Base-by-base conservation (phyloP, 163 green algal genomes). In the Smithsoniella earleae region DNA sequence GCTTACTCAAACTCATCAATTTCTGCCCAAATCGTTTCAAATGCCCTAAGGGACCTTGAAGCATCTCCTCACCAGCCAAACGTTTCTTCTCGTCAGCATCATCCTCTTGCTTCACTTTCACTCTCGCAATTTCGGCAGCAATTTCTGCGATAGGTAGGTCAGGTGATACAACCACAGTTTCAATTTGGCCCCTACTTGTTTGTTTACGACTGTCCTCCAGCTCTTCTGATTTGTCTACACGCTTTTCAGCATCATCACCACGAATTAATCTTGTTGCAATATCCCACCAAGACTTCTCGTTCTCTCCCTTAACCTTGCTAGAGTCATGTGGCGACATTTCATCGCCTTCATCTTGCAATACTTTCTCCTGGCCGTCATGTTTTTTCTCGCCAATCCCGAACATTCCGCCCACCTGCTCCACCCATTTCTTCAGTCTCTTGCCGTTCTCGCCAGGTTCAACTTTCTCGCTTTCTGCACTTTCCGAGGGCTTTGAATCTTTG, bases 71-170 rank as follows among this genome's bases (percentile, higher is more conserved):
- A 30, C 58, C 58, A 5, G n/a, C 25, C 25, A 43, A 34, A n/a
- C 58, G 20, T 3, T 69, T 69, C 58, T 69, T 30, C 58, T 69
- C 58, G 4, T 37, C 58, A 30, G 58, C 31, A 18, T 38, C 27
- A 30, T 69, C 6, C 58, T 30, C 18, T 36, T 69, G n/a, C 58
- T 69, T 36, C 25, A 43, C 27, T 33, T 69, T 69, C n/a, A 69
- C 58, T 3, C 58, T 30, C 16, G 58, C 58, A 13, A 69, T 69
- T 13, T 69, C 58, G 30, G 58, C 58, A 30, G 58, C 58, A 13
- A 69, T 69, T 33, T 69, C 58, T 36, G 31, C 58, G 58, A 69
- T 69, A 30, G 58, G 58, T 33, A 69, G 16, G 3, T 69, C 58
- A 30, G 58, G 58, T 33, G 58, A 69, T 36, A 69, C 58, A 0